phyloP scores from a whole-genome alignment of 1,139 yeast genomes.

The Geotrichum macrosporum region DNA sequence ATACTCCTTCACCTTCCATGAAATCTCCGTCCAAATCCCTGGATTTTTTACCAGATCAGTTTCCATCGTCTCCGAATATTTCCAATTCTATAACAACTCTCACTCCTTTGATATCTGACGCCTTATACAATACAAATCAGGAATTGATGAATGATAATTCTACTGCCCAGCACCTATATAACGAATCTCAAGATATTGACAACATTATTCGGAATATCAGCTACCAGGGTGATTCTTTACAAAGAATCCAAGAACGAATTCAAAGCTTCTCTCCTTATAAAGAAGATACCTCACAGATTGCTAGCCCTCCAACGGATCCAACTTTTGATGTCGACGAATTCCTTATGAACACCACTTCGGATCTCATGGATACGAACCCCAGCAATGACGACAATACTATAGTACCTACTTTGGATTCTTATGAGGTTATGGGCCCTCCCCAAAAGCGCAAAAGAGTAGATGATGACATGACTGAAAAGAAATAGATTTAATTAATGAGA shows the following conservation, averaged over 20 bases:
- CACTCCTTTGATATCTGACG: conserved; percentile 16
- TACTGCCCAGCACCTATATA: conserved; percentile 22
- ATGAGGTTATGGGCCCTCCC: conserved; percentile 19
- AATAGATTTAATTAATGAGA: background rate
- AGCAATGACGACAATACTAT: background rate
- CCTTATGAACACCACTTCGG: conserved; percentile 17
- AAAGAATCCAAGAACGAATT: conserved; percentile 39
- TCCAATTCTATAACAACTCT: background rate
- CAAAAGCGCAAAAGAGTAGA: conserved; percentile 3
- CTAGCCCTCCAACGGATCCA: conserved; percentile 15
- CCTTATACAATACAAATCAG: conserved; percentile 14
- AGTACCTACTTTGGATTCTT: background rate
- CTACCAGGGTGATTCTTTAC: conserved; percentile 34
- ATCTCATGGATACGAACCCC: conserved; percentile 2
- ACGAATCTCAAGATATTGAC: conserved; percentile 21
- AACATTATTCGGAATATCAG: conserved; percentile 25
- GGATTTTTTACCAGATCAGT: background rate
- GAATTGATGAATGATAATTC: conserved; percentile 11
- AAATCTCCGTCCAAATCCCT: conserved; percentile 1
- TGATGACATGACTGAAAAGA: background rate
- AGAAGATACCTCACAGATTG: background rate
- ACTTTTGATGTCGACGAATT: conserved; percentile 20
- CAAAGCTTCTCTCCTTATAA: conserved; percentile 25
- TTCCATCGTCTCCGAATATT: background rate
- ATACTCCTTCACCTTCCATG: background rate